Conservation (phyloP, 768 basidiomycete genomes). For the Mycena olivaceomarginata region DNA sequence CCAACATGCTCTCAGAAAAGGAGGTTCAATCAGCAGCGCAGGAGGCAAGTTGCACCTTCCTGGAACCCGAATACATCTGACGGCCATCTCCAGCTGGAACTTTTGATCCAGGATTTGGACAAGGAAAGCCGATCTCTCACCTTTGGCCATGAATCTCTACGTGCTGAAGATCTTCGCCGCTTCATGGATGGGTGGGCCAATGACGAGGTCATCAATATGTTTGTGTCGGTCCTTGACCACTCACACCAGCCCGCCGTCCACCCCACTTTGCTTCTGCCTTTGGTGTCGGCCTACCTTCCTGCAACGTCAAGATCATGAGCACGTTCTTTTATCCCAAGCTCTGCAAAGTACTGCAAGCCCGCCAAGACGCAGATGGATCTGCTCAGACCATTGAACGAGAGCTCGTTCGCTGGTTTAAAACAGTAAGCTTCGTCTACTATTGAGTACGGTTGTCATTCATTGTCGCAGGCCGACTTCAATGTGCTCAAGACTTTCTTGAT, state of each 20-base stretch:
- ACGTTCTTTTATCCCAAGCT: conserved; percentile 17
- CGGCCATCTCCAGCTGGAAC: background rate
- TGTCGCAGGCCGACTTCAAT: background rate
- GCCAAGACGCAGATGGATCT: background rate
- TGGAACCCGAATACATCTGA: background rate
- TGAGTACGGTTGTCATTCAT: too few relatives aligned
- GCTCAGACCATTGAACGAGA: background rate
- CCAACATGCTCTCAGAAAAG: too few relatives aligned
- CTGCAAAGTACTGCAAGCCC: too few relatives aligned
- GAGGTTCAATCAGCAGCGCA: too few relatives aligned
- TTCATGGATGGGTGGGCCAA: conserved; percentile 13
- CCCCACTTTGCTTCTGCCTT: background rate
- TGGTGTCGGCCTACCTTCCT: background rate
- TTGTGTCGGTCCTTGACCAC: background rate
- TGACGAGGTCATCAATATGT: conserved; percentile 22
- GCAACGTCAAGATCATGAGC: background rate
- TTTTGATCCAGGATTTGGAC: background rate
- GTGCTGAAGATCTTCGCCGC: background rate
- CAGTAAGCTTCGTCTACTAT: background rate
- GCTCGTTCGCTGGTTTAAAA: conserved; percentile 9
- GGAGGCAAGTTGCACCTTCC: too few relatives aligned
- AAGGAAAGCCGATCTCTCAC: background rate
- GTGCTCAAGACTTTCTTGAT: background rate
- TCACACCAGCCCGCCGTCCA: too few relatives aligned
- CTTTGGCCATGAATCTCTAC: background rate